Conservation (phyloP, 176 grass and related monocot species). For the Bolboschoenus planiculmis region DNA sequence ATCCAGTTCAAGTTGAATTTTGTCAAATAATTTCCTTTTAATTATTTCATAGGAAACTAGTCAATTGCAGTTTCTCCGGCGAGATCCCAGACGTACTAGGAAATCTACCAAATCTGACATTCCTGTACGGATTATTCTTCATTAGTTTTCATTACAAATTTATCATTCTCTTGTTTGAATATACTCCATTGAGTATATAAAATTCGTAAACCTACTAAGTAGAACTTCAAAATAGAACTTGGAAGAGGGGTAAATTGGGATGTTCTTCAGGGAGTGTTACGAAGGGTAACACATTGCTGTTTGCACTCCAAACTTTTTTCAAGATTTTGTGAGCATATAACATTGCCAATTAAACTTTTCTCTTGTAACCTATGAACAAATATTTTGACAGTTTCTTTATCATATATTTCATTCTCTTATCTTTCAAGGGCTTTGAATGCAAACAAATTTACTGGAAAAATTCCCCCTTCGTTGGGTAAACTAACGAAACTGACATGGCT, state of each 20-base stretch:
- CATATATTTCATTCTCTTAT: neutral
- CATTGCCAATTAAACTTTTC: neutral
- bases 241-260: neutral
- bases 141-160: neutral
- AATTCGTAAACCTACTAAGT: neutral
- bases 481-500: slow-evolving; percentile 50
- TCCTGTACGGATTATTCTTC: slow-evolving; percentile 40
- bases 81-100: slow-evolving; percentile 58
- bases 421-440: slow-evolving; percentile 45
- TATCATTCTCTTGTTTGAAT: neutral
- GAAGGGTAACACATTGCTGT: neutral
- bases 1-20: slow-evolving; percentile 9
- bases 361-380: neutral
- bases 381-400: neutral
- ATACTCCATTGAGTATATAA: neutral
- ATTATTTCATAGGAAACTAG: slow-evolving; percentile 34
- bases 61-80: slow-evolving; percentile 55
- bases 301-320: neutral
- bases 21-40: slow-evolving; percentile 17
- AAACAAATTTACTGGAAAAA: slow-evolving; percentile 49
- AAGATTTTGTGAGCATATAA: neutral
- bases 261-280: neutral
- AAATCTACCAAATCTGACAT: slow-evolving; percentile 38
- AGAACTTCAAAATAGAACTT: neutral
- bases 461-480: slow-evolving; percentile 57